phyloP scores from a whole-genome alignment of 2,329 filamentous ascomycete genomes.

The Phyllosticta capitalensis region DNA sequence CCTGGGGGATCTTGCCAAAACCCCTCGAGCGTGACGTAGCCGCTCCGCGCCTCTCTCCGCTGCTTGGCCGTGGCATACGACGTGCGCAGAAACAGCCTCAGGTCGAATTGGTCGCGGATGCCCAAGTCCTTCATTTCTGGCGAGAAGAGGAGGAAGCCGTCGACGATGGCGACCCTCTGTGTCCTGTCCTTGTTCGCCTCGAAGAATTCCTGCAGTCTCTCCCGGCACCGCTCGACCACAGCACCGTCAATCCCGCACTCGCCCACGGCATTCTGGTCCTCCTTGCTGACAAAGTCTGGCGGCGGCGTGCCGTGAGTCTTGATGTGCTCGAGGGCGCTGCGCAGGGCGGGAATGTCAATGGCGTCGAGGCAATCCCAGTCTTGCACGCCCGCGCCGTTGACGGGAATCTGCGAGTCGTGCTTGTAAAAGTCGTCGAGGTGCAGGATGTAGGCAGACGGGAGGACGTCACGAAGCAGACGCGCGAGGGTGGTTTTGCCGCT shows the following conservation, averaged over 20 bases:
- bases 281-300: conserved; percentile 43
- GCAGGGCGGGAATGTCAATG: conserved; percentile 61
- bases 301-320: conserved; percentile 55
- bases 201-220: conserved; percentile 12
- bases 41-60: conserved; percentile 58
- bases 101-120: conserved; percentile 54
- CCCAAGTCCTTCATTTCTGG: conserved; percentile 35
- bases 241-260: conserved; percentile 25
- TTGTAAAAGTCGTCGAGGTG: conserved; percentile 97
- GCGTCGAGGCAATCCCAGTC: conserved; percentile 91
- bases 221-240: conserved; percentile 30
- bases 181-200: conserved; percentile 10
- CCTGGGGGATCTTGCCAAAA: conserved; percentile 94
- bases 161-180: conserved; percentile 60
- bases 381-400: conserved; percentile 43
- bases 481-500: conserved; percentile 93
- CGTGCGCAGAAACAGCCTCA: conserved; percentile 70
- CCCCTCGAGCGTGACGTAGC: conserved; percentile 70
- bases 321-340: conserved; percentile 59
- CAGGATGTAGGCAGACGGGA: conserved; percentile 65
- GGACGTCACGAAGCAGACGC: conserved; percentile 71
- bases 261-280: conserved; percentile 47
- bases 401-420: conserved; percentile 57
- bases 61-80: conserved; percentile 51
- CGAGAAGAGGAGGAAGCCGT: conserved; percentile 81